Base-by-base conservation (phyloP, 371 early-diverging fungal genomes). In the Haplosporangium sp. region DNA sequence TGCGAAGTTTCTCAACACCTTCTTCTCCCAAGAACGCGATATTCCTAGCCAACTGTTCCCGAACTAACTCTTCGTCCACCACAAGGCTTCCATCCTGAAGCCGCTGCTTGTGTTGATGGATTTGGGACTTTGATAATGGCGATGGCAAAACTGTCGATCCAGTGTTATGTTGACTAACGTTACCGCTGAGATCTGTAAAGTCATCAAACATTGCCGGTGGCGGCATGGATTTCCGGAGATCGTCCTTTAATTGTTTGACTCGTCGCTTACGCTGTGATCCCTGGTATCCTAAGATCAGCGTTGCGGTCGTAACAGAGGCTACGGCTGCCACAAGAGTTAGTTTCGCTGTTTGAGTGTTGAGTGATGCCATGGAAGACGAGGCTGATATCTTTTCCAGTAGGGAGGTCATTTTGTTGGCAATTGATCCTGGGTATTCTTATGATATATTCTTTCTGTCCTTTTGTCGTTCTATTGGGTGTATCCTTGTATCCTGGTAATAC, bases 21-120 rank as follows among this genome's bases (percentile, higher is more conserved):
- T 93, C 90, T 62, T 92, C 89, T 1, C 97, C 98, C 64, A 98
- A 82, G 71, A 98, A 98, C 3, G 89, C 91, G 51, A 89, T 90
- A 73, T 94, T 95, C 37, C 94, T 85, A 1, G 94, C 81, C 48
- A 98, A 74, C 73, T 98, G 98, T 70, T 98, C 97, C 37, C 90
- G 82, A 23, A 95, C 86, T 6, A 95, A 81, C 6, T 85, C 81
- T 60, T 93, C 94, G 41, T 90, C 90, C 52, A 73, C 67, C 51
- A 66, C 76, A 40, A 57, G 37, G 10, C 11, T 56, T 20, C 61
- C 65, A 21, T 46, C 60, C 6, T 55, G 50, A n/a, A 60, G n/a
- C 8, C 12, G 38, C 20, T 42, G 51, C 11, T 59, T 62, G 20
- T 62, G 48, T 16, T 62, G n/a, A 42, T 61, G 29, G 29, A 29